phyloP scores from a whole-genome alignment of 768 basidiomycete genomes.

The Termitomyces sp. region DNA sequence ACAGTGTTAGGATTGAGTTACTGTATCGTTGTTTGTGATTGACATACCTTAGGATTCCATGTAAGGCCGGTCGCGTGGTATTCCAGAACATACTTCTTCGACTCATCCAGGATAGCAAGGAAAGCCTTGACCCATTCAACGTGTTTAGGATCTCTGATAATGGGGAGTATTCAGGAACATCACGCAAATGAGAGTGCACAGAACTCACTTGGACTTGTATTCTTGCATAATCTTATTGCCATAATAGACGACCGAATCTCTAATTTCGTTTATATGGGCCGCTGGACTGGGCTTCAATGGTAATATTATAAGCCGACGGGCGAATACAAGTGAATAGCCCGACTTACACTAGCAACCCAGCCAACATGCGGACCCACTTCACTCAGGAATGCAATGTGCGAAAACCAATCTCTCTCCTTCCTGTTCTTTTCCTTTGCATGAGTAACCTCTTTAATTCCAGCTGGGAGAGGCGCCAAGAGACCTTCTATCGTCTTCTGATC shows the following conservation, averaged over 20 bases:
- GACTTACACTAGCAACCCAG: slow-evolving; percentile 82
- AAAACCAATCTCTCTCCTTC: slow-evolving; percentile 78
- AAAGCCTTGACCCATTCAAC: slow-evolving; percentile 85
- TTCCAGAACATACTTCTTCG: slow-evolving; percentile 80
- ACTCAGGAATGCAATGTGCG: slow-evolving; percentile 75
- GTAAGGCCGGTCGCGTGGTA: slow-evolving; percentile 81
- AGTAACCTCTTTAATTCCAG: slow-evolving; percentile 71
- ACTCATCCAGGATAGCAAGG: slow-evolving; percentile 66
- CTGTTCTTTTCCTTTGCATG: slow-evolving; percentile 80
- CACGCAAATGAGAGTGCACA: neutral
- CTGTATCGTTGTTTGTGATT: neutral
- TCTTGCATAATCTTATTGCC: slow-evolving; percentile 89
- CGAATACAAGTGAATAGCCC: neutral
- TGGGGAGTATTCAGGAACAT: slow-evolving; percentile 4
- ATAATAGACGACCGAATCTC: slow-evolving; percentile 85
- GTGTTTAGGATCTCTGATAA: slow-evolving; percentile 74
- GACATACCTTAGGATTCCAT: slow-evolving; percentile 81
- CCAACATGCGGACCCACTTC: slow-evolving; percentile 81
- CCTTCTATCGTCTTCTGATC: slow-evolving; percentile 51
- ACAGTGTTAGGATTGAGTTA: neutral
- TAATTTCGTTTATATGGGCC: slow-evolving; percentile 75
- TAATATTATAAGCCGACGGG: neutral
- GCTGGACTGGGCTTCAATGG: slow-evolving; percentile 70
- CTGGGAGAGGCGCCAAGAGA: slow-evolving; percentile 65
- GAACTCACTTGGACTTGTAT: slow-evolving; percentile 82